Evolutionary conservation across 2,329 filamentous ascomycete genomes (phyloP).

Genomic region (Alternaria longipes): DNA sequence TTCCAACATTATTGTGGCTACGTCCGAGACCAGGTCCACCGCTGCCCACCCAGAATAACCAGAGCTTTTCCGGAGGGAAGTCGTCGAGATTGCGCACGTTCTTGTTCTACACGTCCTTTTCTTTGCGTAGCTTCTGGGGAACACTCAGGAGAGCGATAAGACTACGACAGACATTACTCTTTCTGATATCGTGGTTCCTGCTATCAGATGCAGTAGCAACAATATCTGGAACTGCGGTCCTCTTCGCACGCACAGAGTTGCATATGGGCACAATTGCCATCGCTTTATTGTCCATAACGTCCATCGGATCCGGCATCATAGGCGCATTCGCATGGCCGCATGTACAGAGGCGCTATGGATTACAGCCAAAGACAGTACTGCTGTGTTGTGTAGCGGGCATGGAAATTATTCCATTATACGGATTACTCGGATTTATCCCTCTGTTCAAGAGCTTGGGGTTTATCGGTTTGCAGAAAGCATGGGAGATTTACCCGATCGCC

Average conservation of each 20-base stretch:
- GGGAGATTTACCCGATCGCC: constrained; percentile 91
- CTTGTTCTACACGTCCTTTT: constrained; percentile 76
- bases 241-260: constrained; percentile 91
- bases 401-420: constrained; percentile 89
- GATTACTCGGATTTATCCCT: constrained; percentile 82
- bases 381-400: constrained; percentile 85
- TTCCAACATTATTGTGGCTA: constrained; percentile 85
- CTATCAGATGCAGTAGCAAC: constrained; percentile 93
- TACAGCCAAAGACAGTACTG: constrained; percentile 83
- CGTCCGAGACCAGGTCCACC: constrained; percentile 87
- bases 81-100: constrained; percentile 39
- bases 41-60: constrained; percentile 53
- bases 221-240: constrained; percentile 89
- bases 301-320: constrained; percentile 81
- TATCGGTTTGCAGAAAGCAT: constrained; percentile 81
- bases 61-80: constrained; percentile 17
- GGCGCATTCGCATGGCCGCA: constrained; percentile 89
- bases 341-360: constrained; percentile 71
- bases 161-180: constrained; percentile 75
- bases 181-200: constrained; percentile 87
- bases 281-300: constrained; percentile 88
- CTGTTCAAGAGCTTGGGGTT: constrained; percentile 77
- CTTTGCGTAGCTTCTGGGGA: constrained; percentile 82
- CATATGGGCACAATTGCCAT: constrained; percentile 87
- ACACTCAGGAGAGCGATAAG: constrained; percentile 76